Percentiles rank a stretch among this genome's conserved stretches.
These are phyloP conservation scores for Carex parvula DNA, from an alignment of 176 grass and related monocot genomes.

Conservation along the genomic window DNA sequence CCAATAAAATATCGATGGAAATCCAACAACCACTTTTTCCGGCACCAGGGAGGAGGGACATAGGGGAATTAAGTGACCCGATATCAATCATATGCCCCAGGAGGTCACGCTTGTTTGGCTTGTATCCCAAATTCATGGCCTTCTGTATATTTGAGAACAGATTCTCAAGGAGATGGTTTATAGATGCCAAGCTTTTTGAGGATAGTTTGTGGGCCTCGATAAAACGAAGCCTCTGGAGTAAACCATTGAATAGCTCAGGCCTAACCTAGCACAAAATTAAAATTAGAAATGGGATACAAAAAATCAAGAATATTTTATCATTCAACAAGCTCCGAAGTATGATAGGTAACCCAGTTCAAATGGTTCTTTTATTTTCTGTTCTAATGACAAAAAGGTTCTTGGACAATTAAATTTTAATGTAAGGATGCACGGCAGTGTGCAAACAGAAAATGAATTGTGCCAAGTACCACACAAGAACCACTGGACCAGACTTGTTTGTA, in stretches of 20 bases:
- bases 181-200: slow-evolving; percentile 24
- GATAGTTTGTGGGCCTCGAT: slow-evolving; percentile 68
- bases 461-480: not conserved
- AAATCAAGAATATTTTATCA: not conserved
- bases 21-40: slow-evolving; percentile 67
- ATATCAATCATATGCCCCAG: slow-evolving; percentile 41
- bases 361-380: not conserved
- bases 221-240: slow-evolving; percentile 65
- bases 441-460: not conserved
- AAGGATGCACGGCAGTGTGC: not conserved
- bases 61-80: slow-evolving; percentile 39
- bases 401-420: not conserved
- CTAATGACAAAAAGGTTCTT: not conserved
- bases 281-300: not conserved
- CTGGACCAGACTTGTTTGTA: not conserved
- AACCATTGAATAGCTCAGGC: slow-evolving; percentile 77
- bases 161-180: slow-evolving; percentile 40
- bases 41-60: slow-evolving; percentile 35
- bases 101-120: slow-evolving; percentile 39
- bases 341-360: slow-evolving; percentile 18
- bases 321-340: not conserved
- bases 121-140: slow-evolving; percentile 31
- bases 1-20: slow-evolving; percentile 86
- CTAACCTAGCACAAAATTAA: slow-evolving; percentile 36
- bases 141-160: slow-evolving; percentile 53